Base-by-base conservation (phyloP, 1,139 yeast species). In the Debaryomyces subglobosus region DNA sequence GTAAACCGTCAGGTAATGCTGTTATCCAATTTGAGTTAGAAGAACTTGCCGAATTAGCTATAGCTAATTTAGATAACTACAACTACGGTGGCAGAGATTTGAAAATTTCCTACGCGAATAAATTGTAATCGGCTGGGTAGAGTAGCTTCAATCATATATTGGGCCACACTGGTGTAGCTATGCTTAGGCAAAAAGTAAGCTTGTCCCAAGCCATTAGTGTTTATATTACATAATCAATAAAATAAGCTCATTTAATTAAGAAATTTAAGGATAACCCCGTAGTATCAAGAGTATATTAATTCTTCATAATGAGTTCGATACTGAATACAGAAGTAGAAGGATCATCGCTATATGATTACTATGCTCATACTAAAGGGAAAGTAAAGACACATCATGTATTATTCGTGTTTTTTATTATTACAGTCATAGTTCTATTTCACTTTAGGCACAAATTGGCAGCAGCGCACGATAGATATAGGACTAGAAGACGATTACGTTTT, bases 81-180 rank as follows among this genome's bases (percentile, higher is more conserved):
- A 84, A 79, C 56, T 92, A 92, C 62, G 98, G 97, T 58, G 91
- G 89, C 41, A 84, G 96, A 60, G 82, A 80, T 53, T 71, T 91
- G 59, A 72, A 67, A 42, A 79, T 91, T 42, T 72, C 90, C 1
- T 91, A 77, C 67, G 96, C 86, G 25, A 68, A 64, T 42, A 55
- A 47, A 30, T 32, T 25, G 24, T 35, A 18, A 37, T 29, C 15
- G 15, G 2, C 21, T 21, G 10, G 3, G 9, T 15, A 12, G 25
- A n/a, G 10, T 6, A 36, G 13, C 5, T 12, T 21, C 21, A 5
- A 23, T 20, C 13, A 32, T 10, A 32, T 16, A 16, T 15, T 9
- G 21, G 20, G 9, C 20, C 10, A 4, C 6, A 7, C 20, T 32
- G 20, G 20, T 18, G 16, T 13, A 32, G 8, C 18, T 18, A 16